phyloP scores from a whole-genome alignment of 169 alveolate species.

The Plasmodium inui region DNA sequence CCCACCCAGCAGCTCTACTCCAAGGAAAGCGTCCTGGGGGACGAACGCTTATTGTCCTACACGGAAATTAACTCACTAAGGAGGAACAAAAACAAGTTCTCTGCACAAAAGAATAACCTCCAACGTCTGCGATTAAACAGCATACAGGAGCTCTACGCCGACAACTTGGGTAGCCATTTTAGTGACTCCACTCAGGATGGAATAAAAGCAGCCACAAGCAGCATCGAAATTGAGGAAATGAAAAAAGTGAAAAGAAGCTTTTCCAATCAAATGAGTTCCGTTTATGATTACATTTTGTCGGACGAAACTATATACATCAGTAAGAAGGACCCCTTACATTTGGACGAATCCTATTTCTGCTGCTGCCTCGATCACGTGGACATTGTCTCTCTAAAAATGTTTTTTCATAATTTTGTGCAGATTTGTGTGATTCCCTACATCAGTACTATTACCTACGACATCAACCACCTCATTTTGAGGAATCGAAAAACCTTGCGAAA shows the following conservation, averaged over 20 bases:
- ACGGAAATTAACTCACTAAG: not conserved
- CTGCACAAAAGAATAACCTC: not conserved
- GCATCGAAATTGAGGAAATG: conserved; percentile 24
- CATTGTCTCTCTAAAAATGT: conserved; percentile 47
- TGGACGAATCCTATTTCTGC: conserved; percentile 46
- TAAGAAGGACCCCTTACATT: conserved; percentile 41
- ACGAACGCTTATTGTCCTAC: not conserved
- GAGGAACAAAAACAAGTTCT: not conserved
- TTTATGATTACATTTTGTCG: conserved; percentile 39
- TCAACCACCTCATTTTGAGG: conserved; percentile 24
- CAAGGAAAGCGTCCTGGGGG: not conserved
- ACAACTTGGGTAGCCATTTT: conserved; percentile 10
- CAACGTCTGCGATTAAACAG: not conserved
- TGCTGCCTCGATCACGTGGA: conserved; percentile 31
- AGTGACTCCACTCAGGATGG: not conserved
- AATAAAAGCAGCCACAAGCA: conserved; percentile 7
- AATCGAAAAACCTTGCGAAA: conserved; percentile 34
- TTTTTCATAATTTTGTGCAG: conserved; percentile 41
- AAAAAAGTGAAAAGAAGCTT: conserved; percentile 12
- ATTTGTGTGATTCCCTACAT: conserved; percentile 40
- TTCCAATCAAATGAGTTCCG: not conserved
- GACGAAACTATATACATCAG: conserved; percentile 30
- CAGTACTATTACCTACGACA: conserved; percentile 18
- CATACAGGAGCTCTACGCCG: conserved; percentile 20
- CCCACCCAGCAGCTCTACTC: not conserved